These are phyloP conservation scores for Aspergillus ochraceus DNA, from an alignment of 2,329 filamentous ascomycete species.

Conservation along the genomic window DNA sequence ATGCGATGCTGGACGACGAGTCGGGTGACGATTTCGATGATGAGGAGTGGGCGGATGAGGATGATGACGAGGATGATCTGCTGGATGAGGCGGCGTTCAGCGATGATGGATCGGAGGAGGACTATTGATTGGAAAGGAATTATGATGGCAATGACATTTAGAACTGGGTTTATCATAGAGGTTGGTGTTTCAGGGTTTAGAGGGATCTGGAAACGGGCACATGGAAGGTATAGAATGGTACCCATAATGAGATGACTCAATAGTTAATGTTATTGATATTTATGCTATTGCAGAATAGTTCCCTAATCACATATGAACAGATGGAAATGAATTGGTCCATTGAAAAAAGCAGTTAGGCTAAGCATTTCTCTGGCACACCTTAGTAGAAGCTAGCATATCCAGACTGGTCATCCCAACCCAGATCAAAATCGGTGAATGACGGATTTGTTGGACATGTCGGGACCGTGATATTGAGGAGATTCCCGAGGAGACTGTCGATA, in stretches of 20 bases:
- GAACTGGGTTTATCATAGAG: neutral
- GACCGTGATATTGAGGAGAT: neutral
- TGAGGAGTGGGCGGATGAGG: conserved; percentile 7
- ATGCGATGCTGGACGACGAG: conserved; percentile 10
- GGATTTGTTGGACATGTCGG: neutral
- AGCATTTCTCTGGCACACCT: neutral
- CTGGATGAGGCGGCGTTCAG: conserved; percentile 4
- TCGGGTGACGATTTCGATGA: conserved; percentile 6
- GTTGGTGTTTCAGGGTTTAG: no score
- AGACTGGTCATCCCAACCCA: neutral
- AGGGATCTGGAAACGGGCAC: neutral
- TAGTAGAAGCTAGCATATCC: neutral
- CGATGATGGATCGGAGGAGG: conserved; percentile 9
- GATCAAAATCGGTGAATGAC: neutral
- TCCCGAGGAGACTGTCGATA: neutral
- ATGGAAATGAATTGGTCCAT: no score
- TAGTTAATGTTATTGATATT: no score
- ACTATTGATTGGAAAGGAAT: neutral
- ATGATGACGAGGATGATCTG: conserved; percentile 7
- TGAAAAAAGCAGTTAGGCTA: no score
- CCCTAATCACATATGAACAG: no score
- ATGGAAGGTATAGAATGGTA: neutral
- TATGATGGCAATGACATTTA: neutral
- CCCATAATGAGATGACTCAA: no score
- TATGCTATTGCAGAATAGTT: no score